phyloP scores from a whole-genome alignment of 768 basidiomycete genomes.

The Coprinopsis strossmayeri region DNA sequence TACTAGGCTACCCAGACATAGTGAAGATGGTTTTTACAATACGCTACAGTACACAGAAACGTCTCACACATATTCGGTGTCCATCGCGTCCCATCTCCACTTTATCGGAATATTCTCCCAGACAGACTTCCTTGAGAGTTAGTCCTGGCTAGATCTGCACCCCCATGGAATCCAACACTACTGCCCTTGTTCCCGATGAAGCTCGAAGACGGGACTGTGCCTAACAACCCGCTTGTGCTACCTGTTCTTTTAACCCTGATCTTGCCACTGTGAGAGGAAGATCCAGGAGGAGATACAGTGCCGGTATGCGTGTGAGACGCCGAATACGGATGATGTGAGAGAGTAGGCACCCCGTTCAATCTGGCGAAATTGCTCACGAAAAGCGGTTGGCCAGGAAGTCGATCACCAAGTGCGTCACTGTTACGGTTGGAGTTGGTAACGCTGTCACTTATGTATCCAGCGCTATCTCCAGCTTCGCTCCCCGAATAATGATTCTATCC shows the following conservation, averaged over 20 bases:
- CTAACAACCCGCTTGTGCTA: not conserved
- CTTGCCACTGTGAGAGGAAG: too few species aligned
- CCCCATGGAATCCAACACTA: not conserved
- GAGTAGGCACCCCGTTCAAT: constrained; percentile 58
- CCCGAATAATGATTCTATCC: constrained; percentile 14
- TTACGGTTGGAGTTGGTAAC: not conserved
- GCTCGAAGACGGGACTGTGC: not conserved
- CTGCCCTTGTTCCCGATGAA: not conserved
- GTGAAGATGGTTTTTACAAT: too few species aligned
- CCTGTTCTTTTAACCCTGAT: not conserved
- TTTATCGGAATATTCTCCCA: not conserved
- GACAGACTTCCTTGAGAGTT: constrained; percentile 1
- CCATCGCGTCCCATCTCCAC: not conserved
- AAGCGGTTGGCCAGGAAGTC: constrained; percentile 66
- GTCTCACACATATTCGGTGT: not conserved
- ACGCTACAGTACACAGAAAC: too few species aligned
- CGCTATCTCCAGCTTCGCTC: constrained; percentile 22
- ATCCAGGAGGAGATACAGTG: not conserved
- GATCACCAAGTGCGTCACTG: constrained; percentile 48
- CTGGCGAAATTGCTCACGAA: constrained; percentile 80
- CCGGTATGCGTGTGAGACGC: not conserved
- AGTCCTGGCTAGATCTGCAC: not conserved
- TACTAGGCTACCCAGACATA: too few species aligned
- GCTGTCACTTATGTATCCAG: constrained; percentile 21
- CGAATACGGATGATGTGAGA: constrained; percentile 18